These are phyloP conservation scores for Zizania palustris DNA, from an alignment of 202 grass and related monocot species.

Conservation along the genomic window DNA sequence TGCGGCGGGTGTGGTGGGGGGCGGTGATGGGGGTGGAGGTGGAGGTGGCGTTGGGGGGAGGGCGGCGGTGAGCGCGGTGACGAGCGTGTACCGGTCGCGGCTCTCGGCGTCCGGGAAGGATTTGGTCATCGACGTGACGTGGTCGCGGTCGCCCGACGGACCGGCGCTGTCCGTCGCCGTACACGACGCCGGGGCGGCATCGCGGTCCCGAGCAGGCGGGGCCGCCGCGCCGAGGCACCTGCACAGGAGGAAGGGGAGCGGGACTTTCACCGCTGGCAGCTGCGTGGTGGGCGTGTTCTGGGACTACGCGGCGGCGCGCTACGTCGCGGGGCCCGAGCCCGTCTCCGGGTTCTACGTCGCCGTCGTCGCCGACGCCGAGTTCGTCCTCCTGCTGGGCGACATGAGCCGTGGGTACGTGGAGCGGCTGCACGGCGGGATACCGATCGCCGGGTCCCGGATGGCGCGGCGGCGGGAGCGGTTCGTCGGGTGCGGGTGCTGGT, in stretches of 20 bases:
- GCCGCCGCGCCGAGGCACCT: conserved; percentile 43
- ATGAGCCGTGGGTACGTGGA: conserved; percentile 47
- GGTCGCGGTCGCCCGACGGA: conserved; percentile 55
- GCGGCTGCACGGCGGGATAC: conserved; percentile 46
- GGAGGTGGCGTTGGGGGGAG: background rate
- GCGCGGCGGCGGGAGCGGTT: conserved; percentile 62
- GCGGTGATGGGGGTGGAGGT: background rate
- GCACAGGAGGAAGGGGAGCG: conserved; percentile 61
- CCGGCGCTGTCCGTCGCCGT: conserved; percentile 54
- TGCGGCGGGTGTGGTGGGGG: background rate
- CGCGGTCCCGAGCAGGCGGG: background rate
- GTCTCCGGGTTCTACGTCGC: conserved; percentile 65
- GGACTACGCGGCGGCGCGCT: conserved; percentile 65
- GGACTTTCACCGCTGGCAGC: conserved; percentile 61
- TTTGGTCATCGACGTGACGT: conserved; percentile 66
- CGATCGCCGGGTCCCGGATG: conserved; percentile 43
- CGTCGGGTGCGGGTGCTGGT: conserved; percentile 52
- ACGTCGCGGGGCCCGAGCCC: conserved; percentile 61
- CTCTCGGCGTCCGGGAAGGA: conserved; percentile 63
- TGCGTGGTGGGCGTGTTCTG: conserved; percentile 68
- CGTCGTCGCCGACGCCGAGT: conserved; percentile 67
- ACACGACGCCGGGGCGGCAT: conserved; percentile 42
- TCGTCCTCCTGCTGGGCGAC: conserved; percentile 72
- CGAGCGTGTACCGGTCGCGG: conserved; percentile 54
- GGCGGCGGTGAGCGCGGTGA: conserved; percentile 43